A percentile compares a stretch with the other conserved stretches of the same genome.
Conservation (phyloP, 345 rosid species). For the Eutrema japonicum region DNA sequence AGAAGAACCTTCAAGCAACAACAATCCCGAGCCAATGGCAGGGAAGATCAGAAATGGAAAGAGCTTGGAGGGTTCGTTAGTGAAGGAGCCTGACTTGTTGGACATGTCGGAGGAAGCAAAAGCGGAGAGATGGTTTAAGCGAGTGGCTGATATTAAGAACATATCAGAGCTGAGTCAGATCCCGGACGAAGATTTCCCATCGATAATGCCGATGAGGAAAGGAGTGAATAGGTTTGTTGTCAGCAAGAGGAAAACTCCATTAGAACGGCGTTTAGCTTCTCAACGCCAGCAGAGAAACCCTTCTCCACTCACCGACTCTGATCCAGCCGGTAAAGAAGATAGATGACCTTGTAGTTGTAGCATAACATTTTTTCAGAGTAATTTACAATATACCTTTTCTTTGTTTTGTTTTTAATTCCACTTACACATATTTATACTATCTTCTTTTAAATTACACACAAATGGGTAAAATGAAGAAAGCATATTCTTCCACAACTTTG, state of each 20-base stretch:
- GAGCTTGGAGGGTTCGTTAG: slow-evolving; percentile 92
- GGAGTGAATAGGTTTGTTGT: slow-evolving; percentile 96
- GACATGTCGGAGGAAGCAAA: slow-evolving; percentile 99
- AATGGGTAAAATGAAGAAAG: background rate
- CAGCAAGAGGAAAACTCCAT: slow-evolving; percentile 93
- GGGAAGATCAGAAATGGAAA: slow-evolving; percentile 48
- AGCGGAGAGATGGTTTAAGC: slow-evolving; percentile 94
- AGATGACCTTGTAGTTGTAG: slow-evolving; percentile 20
- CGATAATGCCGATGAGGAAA: slow-evolving; percentile 99
- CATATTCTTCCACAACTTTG: background rate
- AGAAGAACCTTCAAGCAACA: slow-evolving; percentile 36
- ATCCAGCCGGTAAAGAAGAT: slow-evolving; percentile 42
- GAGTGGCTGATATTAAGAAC: slow-evolving; percentile 91
- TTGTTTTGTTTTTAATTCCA: background rate
- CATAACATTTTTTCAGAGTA: slow-evolving; percentile 25
- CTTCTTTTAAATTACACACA: background rate
- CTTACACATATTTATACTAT: background rate
- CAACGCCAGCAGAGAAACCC: slow-evolving; percentile 71
- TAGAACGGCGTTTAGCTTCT: slow-evolving; percentile 89
- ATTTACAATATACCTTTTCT: background rate
- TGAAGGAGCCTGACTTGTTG: slow-evolving; percentile 79
- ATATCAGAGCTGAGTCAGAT: slow-evolving; percentile 97
- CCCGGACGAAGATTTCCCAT: slow-evolving; percentile 96
- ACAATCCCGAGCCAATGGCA: slow-evolving; percentile 16
- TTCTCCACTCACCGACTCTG: slow-evolving; percentile 58